phyloP scores from a whole-genome alignment of 495 filamentous ascomycete species.

The Eremomyces bilateralis region DNA sequence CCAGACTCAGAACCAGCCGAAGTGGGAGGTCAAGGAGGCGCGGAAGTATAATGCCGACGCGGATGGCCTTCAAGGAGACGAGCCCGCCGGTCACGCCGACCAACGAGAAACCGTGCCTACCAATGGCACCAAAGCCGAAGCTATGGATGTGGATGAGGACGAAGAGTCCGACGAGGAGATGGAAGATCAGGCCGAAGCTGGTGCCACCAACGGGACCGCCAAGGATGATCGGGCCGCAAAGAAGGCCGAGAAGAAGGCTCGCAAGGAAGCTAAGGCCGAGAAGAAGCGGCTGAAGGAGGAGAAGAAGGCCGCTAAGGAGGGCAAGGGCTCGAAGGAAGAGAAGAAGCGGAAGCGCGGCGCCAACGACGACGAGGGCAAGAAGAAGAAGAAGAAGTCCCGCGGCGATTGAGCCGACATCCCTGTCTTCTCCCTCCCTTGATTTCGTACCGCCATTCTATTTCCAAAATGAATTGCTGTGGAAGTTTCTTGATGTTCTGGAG shows the following conservation, averaged over 20 bases:
- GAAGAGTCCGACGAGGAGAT: constrained; percentile 12
- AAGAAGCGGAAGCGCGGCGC: constrained; percentile 14
- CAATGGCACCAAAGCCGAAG: constrained; percentile 11
- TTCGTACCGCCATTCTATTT: too few species aligned
- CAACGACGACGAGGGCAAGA: constrained; percentile 8
- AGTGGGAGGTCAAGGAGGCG: constrained; percentile 86
- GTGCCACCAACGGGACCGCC: not conserved
- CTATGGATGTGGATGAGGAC: constrained; percentile 9
- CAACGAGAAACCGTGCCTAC: constrained; percentile 19
- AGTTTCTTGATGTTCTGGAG: too few species aligned
- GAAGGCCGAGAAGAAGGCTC: constrained; percentile 24
- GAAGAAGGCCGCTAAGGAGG: constrained; percentile 61
- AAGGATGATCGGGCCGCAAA: constrained; percentile 21
- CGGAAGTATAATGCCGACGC: constrained; percentile 90
- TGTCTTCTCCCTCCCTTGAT: too few species aligned
- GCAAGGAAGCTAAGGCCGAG: constrained; percentile 27
- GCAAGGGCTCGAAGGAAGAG: constrained; percentile 29
- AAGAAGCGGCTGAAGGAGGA: constrained; percentile 32
- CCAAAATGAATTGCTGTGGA: too few species aligned
- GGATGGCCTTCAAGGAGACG: constrained; percentile 59
- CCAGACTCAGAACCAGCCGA: constrained; percentile 34
- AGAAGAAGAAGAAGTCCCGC: constrained; percentile 23
- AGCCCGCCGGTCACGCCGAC: constrained; percentile 32
- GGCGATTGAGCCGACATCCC: not conserved
- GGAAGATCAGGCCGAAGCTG: constrained; percentile 8